Conservation (phyloP, 805 yeast genomes). For the Suhomyces sp. region DNA sequence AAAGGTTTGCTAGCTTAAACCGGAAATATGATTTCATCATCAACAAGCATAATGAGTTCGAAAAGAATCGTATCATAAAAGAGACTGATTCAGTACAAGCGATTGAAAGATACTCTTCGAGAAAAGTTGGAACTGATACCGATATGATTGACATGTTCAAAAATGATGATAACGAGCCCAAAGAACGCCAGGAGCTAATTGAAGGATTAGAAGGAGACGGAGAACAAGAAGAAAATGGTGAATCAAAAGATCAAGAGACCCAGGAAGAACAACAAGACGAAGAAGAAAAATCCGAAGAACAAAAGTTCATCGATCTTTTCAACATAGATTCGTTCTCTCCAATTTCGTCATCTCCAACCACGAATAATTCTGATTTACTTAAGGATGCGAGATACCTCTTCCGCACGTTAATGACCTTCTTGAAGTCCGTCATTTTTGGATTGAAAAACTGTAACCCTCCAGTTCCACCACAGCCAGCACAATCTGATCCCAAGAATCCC, state of each 20-base stretch:
- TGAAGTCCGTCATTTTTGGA: conserved; percentile 87
- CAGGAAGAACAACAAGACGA: conserved; percentile 2
- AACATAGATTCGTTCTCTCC: conserved; percentile 49
- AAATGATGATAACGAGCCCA: no score
- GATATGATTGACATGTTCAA: no score
- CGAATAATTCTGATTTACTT: conserved; percentile 60
- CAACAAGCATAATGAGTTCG: conserved; percentile 56
- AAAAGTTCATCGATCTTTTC: conserved; percentile 26
- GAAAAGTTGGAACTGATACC: conserved; percentile 10
- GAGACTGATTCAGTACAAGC: conserved; percentile 46
- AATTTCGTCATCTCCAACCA: conserved; percentile 53
- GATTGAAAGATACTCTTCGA: conserved; percentile 36
- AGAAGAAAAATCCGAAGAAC: conserved; percentile 24
- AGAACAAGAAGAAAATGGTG: background rate
- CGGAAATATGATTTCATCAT: conserved; percentile 66
- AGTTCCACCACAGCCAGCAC: conserved; percentile 44
- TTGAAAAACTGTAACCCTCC: conserved; percentile 88
- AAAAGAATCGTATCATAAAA: conserved; percentile 38
- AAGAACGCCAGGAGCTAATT: conserved; percentile 30
- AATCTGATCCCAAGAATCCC: conserved; percentile 45
- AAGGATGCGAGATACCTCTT: conserved; percentile 87
- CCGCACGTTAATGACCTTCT: conserved; percentile 83
- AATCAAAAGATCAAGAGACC: conserved; percentile 12
- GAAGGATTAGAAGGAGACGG: conserved; percentile 14
- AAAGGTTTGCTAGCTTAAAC: conserved; percentile 74